These are phyloP conservation scores for Silene latifolia DNA, from an alignment of 148 eudicot species.

Conservation along the genomic window DNA sequence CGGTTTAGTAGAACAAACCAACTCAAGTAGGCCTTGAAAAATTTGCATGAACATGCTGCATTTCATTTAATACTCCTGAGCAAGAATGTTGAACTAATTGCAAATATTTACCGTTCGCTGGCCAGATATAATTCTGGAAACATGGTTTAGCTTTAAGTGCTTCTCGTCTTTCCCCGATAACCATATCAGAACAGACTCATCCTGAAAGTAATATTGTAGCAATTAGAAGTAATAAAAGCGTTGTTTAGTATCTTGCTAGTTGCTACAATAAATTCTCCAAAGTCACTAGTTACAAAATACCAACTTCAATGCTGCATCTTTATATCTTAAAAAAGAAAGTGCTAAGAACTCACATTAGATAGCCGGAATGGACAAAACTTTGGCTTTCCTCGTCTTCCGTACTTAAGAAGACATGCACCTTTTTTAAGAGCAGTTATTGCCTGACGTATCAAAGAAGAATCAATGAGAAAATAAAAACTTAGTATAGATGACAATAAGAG, in stretches of 20 bases:
- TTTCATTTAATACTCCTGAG: background rate
- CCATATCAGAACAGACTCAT: conserved; percentile 88
- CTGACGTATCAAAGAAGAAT: conserved; percentile 39
- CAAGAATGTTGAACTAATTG: background rate
- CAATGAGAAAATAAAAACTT: conserved; percentile 3
- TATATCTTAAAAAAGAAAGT: background rate
- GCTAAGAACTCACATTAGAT: conserved; percentile 57
- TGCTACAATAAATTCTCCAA: background rate
- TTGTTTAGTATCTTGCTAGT: background rate
- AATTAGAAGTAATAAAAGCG: conserved; percentile 7
- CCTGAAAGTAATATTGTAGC: conserved; percentile 45
- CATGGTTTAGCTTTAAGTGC: conserved; percentile 80
- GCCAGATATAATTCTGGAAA: conserved; percentile 91
- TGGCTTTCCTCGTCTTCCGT: conserved; percentile 91
- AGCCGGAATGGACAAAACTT: conserved; percentile 91
- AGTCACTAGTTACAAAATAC: too few species aligned
- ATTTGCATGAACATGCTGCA: background rate
- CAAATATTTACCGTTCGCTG: conserved; percentile 85
- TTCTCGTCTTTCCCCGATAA: conserved; percentile 94
- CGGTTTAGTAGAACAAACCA: background rate
- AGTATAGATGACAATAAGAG: conserved; percentile 12
- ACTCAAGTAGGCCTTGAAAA: background rate
- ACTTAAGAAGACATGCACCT: conserved; percentile 80
- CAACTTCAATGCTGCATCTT: background rate
- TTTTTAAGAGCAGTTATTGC: conserved; percentile 90